phyloP scores from a whole-genome alignment of 2,329 filamentous ascomycete genomes.

The Exophiala sp. region DNA sequence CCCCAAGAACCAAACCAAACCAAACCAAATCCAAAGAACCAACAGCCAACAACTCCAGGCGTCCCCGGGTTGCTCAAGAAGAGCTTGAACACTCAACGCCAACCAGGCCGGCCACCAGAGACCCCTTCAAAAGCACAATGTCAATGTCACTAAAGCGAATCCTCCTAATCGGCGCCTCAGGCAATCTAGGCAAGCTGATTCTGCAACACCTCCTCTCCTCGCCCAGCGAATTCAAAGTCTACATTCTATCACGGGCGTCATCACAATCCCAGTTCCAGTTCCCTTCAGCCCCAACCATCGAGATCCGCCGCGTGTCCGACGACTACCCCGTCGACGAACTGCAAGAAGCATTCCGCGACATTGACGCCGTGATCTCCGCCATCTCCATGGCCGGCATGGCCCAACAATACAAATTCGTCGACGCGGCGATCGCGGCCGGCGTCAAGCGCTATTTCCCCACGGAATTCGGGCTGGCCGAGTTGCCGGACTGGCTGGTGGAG shows the following conservation, averaged over 20 bases:
- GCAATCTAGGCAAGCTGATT: conserved; percentile 20
- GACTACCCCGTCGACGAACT: conserved; percentile 19
- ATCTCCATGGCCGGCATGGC: conserved; percentile 23
- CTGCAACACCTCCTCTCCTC: conserved; percentile 20
- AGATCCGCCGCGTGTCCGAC: conserved; percentile 13
- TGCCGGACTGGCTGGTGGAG: conserved; percentile 22
- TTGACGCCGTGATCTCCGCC: conserved; percentile 21
- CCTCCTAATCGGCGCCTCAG: conserved; percentile 20
- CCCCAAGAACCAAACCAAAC: too few relatives aligned
- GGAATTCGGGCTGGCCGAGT: conserved; percentile 30
- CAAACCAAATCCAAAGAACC: too few relatives aligned
- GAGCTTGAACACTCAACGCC: too few relatives aligned
- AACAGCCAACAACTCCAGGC: too few relatives aligned
- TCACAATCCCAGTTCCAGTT: not conserved
- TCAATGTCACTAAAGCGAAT: conserved; percentile 14
- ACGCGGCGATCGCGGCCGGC: conserved; percentile 37
- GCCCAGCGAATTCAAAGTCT: conserved; percentile 12
- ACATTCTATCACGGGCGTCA: conserved; percentile 17
- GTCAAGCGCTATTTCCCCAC: conserved; percentile 42
- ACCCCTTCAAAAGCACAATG: not conserved
- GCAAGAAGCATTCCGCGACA: conserved; percentile 13
- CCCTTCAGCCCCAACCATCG: not conserved
- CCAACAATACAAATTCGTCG: conserved; percentile 37
- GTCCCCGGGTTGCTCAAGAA: too few relatives aligned
- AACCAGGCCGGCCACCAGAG: too few relatives aligned